Evolutionary conservation across 176 grass and related monocot species (phyloP).

Genomic region (Leersia perrieri): DNA sequence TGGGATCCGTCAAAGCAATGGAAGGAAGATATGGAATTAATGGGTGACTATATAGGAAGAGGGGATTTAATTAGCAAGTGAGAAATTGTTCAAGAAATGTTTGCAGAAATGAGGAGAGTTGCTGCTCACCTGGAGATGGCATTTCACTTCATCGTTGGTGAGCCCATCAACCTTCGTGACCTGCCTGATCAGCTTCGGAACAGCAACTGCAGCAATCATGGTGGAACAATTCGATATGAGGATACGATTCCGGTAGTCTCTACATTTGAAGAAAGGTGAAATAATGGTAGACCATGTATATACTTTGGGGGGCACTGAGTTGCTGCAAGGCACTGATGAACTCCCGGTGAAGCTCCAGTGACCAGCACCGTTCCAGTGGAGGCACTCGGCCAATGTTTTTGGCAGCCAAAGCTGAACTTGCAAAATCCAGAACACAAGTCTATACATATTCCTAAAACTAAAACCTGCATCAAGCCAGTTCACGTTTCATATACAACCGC

Average conservation of each 20-base stretch:
- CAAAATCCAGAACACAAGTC: conserved; percentile 90
- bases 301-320: conserved; percentile 95
- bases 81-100: neutral
- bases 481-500: neutral
- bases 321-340: conserved; percentile 69
- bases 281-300: neutral
- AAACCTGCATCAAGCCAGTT: conserved; percentile 48
- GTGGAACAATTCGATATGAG: conserved; percentile 15
- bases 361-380: conserved; percentile 87
- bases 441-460: conserved; percentile 85
- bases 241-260: neutral
- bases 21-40: neutral
- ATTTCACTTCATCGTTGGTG: conserved; percentile 99
- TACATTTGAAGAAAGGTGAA: neutral
- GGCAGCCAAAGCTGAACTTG: conserved; percentile 65
- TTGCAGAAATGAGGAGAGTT: neutral
- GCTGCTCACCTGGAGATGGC: conserved; percentile 96
- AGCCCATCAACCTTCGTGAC: conserved; percentile 96
- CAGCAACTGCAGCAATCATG: conserved; percentile 68
- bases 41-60: too few species aligned
- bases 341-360: conserved; percentile 75
- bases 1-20: too few species aligned
- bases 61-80: neutral
- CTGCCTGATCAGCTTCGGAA: conserved; percentile 95
- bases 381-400: conserved; percentile 72